Evolutionary conservation across 768 basidiomycete species (phyloP), one percentile per base, ranked within the genome.

Genomic region (Boletus sp.): DNA sequence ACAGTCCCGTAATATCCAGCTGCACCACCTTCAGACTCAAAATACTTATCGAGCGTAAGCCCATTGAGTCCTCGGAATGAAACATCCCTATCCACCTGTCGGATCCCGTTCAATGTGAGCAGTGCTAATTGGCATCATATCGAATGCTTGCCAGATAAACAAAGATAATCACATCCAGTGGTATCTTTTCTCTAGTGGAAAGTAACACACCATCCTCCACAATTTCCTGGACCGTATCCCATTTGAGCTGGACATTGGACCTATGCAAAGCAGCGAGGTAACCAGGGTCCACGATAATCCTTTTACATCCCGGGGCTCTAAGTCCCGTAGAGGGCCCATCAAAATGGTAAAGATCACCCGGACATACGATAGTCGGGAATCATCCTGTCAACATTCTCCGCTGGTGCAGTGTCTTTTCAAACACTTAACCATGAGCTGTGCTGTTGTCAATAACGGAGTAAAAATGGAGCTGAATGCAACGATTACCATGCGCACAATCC

Each of bases 251-350:
- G 33, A 86, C 79, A 64, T 87, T 85, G 1, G 80, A 74, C 27
- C 35, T 37, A 10, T 38, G 27, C 29, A 87, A 65, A 25, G 74
- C 70, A n/a, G 75, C 65, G 19, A 87, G 75, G 62, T 84, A 86
- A 17, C 33, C n/a, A 33, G 21, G 50, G 30, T 54, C 76, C 77
- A 81, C 72, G 33, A 87, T 79, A 19, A 85, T 74, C 25, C 85
- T 74, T 64, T 82, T 84, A 64, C 83, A 84, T 33, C 82, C 83
- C 25, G 79, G 77, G 40, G 78, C 82, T 83, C 47, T 35, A 34
- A 40, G 14, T 21, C 32, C 23, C 15, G 21, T 37, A 14, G 38
- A n/a, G 9, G 11, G 11, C 27, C 11, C 17, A n/a, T 46, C 35
- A 29, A 41, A 45, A 17, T 25, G 17, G 21, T 45, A 44, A 29